Percentiles rank a stretch among this genome's conserved stretches.
These are phyloP conservation scores for Colletotrichum lindemuthianum DNA, from an alignment of 2,329 filamentous ascomycete genomes.

Conservation along the genomic window DNA sequence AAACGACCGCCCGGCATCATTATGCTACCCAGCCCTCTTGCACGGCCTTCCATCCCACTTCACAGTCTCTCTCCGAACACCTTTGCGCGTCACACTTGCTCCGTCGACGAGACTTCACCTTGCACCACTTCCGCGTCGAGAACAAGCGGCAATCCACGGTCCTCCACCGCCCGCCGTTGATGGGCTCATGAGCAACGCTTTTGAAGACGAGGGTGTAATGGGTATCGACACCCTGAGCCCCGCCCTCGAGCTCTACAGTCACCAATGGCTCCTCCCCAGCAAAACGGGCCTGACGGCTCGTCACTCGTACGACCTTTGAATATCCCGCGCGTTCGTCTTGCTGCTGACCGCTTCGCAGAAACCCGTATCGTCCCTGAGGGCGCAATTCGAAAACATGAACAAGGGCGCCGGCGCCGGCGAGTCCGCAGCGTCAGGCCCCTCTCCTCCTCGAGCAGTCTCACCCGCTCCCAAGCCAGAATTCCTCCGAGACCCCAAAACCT, in stretches of 20 bases:
- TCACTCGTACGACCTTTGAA: constrained; percentile 69
- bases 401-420: constrained; percentile 50
- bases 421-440: constrained; percentile 41
- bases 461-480: constrained; percentile 54
- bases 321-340: background rate
- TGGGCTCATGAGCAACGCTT: constrained; percentile 38
- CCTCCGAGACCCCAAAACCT: constrained; percentile 52
- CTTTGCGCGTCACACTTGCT: constrained; percentile 16
- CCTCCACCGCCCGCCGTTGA: constrained; percentile 21
- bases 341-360: constrained; percentile 61
- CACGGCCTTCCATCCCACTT: constrained; percentile 33
- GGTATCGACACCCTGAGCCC: constrained; percentile 45
- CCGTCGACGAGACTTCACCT: constrained; percentile 14
- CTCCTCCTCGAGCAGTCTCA: constrained; percentile 46
- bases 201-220: constrained; percentile 48
- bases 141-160: constrained; percentile 7
- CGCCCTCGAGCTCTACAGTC: constrained; percentile 38
- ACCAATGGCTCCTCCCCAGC: constrained; percentile 55
- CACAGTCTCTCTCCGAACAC: constrained; percentile 25
- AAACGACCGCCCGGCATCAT: constrained; percentile 34
- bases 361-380: constrained; percentile 83
- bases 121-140: background rate
- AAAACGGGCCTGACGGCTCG: constrained; percentile 77
- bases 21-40: constrained; percentile 35
- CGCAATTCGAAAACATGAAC: constrained; percentile 83